phyloP scores from a whole-genome alignment of 164 flowering plant species.

The Brasenia schreberi region DNA sequence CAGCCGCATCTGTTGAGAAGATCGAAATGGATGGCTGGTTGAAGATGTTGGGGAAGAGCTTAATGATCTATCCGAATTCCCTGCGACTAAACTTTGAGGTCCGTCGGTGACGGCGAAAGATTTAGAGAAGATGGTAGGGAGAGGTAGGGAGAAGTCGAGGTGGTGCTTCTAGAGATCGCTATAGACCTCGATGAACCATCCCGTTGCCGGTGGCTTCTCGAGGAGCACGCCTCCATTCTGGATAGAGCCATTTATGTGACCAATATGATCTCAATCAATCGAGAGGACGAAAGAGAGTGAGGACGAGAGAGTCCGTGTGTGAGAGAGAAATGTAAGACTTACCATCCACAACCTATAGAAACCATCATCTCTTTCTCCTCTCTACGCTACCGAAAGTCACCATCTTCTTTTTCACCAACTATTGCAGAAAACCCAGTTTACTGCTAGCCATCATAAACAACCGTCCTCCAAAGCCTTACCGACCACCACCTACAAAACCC shows the following conservation, averaged over 20 bases:
- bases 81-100: slow-evolving; percentile 80
- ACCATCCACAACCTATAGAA: too few relatives aligned
- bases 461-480: too few relatives aligned
- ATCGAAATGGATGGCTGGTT: slow-evolving; percentile 82
- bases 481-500: too few relatives aligned
- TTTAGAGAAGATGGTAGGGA: slow-evolving; percentile 55
- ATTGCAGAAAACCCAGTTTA: too few relatives aligned
- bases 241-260: neutral
- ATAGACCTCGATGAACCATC: slow-evolving; percentile 46
- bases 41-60: slow-evolving; percentile 70
- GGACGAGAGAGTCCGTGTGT: neutral
- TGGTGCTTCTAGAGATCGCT: slow-evolving; percentile 70
- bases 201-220: slow-evolving; percentile 8
- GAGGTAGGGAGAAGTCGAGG: slow-evolving; percentile 51
- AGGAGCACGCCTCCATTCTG: neutral
- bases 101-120: slow-evolving; percentile 61
- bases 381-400: too few relatives aligned
- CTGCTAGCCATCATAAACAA: too few relatives aligned
- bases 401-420: too few relatives aligned
- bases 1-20: slow-evolving; percentile 32
- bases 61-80: slow-evolving; percentile 91
- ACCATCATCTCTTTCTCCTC: too few relatives aligned
- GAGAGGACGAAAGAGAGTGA: neutral
- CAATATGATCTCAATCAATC: too few relatives aligned
- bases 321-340: too few relatives aligned